These are phyloP conservation scores for Lachnellula suecica DNA, from an alignment of 2,329 filamentous ascomycete genomes.

Conservation along the genomic window DNA sequence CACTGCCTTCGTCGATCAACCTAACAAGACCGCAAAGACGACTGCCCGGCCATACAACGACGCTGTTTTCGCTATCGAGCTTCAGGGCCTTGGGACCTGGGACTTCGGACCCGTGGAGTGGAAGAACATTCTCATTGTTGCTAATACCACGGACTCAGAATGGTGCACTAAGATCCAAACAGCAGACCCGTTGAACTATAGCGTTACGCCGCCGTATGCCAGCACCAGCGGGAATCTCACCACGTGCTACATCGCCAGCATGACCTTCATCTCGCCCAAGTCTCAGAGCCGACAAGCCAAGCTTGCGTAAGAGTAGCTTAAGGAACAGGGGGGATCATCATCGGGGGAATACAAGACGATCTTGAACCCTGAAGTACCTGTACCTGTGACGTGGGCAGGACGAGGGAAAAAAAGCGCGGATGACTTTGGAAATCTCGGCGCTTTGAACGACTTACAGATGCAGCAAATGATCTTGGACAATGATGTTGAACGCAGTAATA, in stretches of 20 bases:
- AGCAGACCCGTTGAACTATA: background rate
- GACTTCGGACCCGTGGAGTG: constrained; percentile 18
- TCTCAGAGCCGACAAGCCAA: no score
- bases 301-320: no score
- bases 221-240: constrained; percentile 7
- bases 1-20: constrained; percentile 3
- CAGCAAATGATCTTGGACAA: no score
- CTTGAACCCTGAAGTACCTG: no score
- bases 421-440: no score
- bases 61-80: constrained; percentile 17
- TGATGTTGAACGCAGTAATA: no score
- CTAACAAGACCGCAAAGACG: background rate
- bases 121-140: constrained; percentile 18
- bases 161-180: constrained; percentile 13
- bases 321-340: no score
- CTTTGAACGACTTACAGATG: no score
- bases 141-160: constrained; percentile 13
- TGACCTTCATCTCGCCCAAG: constrained; percentile 1
- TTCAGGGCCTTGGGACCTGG: constrained; percentile 17
- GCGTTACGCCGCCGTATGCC: constrained; percentile 1
- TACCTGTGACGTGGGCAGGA: no score
- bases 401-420: no score
- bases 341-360: no score
- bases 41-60: background rate
- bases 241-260: constrained; percentile 16